Percentiles rank a stretch among this genome's conserved stretches.
Evolutionary conservation across 352 stramenopile genomes (phyloP).

Genomic region (Phytopythium cucurbitacearum): DNA sequence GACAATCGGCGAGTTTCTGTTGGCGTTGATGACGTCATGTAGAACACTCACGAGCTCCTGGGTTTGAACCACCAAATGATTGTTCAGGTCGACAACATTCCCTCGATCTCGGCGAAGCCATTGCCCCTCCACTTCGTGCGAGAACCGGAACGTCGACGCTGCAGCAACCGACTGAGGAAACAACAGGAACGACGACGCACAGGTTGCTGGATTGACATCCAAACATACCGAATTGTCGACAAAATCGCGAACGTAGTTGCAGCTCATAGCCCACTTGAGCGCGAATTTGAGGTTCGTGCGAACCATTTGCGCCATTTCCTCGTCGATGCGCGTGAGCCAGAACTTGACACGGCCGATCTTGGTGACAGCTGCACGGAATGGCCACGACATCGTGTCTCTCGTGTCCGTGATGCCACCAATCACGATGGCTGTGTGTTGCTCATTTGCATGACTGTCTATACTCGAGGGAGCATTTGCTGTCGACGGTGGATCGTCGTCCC

Average conservation of each 20-base stretch:
- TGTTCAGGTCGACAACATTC: too few relatives aligned
- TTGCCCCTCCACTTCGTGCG: constrained; percentile 16
- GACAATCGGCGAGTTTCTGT: too few relatives aligned
- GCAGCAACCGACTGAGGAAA: constrained; percentile 28
- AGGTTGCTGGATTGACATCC: constrained; percentile 1
- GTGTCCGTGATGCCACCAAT: constrained; percentile 9
- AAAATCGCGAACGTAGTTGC: not conserved
- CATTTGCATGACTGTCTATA: not conserved
- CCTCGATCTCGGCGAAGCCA: not conserved
- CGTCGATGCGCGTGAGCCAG: constrained; percentile 56
- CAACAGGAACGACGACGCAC: constrained; percentile 1
- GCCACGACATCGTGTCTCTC: not conserved
- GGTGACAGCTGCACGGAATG: constrained; percentile 34
- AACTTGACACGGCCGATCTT: constrained; percentile 69
- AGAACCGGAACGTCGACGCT: constrained; percentile 21
- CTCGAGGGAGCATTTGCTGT: not conserved
- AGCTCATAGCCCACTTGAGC: constrained; percentile 14
- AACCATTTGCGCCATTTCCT: constrained; percentile 51
- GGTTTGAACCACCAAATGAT: not conserved
- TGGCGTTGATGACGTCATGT: not conserved
- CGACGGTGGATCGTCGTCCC: not conserved
- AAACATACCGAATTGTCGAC: not conserved
- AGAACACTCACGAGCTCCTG: not conserved
- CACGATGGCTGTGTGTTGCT: not conserved
- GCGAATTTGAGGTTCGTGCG: constrained; percentile 26